A percentile compares a stretch with the other conserved stretches of the same genome.
Conservation (phyloP, 257 asterid species). For the Scutellaria minor region DNA sequence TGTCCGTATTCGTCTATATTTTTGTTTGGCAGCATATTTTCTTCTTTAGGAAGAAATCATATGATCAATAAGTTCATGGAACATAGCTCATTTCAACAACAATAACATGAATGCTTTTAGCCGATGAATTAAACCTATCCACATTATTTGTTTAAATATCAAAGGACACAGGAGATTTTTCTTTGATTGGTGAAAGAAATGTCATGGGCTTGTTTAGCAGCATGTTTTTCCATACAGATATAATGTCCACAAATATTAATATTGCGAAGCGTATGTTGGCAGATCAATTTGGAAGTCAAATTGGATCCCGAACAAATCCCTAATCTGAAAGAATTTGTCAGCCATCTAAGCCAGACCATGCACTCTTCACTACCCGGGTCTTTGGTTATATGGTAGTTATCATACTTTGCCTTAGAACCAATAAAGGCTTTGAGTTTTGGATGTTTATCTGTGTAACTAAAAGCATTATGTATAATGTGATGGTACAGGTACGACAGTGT, state of each 20-base stretch:
- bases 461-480: conserved; percentile 23
- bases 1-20: neutral
- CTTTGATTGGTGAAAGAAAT: conserved; percentile 19
- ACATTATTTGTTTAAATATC: neutral
- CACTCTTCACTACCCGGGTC: conserved; percentile 83
- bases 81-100: conserved; percentile 18
- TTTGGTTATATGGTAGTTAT: conserved; percentile 77
- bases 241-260: conserved; percentile 1
- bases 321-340: conserved; percentile 72
- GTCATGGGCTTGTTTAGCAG: conserved; percentile 3
- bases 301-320: conserved; percentile 73
- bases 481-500: conserved; percentile 92
- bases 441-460: conserved; percentile 1
- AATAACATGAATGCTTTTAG: neutral
- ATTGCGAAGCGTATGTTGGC: conserved; percentile 31
- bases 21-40: neutral
- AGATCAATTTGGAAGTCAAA: conserved; percentile 84
- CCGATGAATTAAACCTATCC: neutral
- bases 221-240: conserved; percentile 3
- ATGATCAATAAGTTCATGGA: neutral
- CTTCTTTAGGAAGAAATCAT: too few species aligned
- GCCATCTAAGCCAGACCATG: conserved; percentile 79
- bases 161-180: neutral
- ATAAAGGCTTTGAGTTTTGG: conserved; percentile 12
- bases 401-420: conserved; percentile 10